Conservation (phyloP, 2,329 filamentous ascomycete genomes). For the Grosmannia serpens region DNA sequence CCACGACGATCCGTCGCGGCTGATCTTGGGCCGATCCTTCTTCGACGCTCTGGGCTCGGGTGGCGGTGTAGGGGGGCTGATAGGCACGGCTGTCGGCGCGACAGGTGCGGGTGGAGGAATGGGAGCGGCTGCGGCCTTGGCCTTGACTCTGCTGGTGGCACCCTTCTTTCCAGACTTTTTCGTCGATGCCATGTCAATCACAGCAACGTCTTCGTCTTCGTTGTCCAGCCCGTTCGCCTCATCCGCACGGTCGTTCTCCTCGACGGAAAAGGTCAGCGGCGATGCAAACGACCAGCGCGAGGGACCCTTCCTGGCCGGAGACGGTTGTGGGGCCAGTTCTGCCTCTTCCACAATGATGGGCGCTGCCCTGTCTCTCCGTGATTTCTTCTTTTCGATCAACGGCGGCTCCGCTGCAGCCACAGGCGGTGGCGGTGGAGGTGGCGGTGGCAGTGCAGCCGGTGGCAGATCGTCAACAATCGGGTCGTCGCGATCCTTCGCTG, state of each 20-base stretch:
- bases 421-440: constrained; percentile 24
- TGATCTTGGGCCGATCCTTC: constrained; percentile 68
- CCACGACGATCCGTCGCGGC: constrained; percentile 63
- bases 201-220: constrained; percentile 34
- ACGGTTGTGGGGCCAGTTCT: neutral
- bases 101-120: constrained; percentile 26
- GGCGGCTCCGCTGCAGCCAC: constrained; percentile 12
- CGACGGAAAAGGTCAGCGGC: constrained; percentile 11
- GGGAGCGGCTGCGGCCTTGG: constrained; percentile 21
- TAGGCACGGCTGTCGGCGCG: constrained; percentile 34
- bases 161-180: constrained; percentile 29
- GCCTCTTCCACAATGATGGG: constrained; percentile 14
- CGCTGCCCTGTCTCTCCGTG: constrained; percentile 16
- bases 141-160: constrained; percentile 29
- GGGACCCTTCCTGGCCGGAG: constrained; percentile 4
- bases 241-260: constrained; percentile 9
- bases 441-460: constrained; percentile 11
- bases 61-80: constrained; percentile 36
- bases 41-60: constrained; percentile 48
- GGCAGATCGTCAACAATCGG: constrained; percentile 3
- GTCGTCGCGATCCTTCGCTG: constrained; percentile 23
- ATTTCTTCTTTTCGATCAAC: constrained; percentile 19
- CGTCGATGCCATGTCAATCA: constrained; percentile 37
- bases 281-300: constrained; percentile 12
- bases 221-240: constrained; percentile 4